phyloP scores from a whole-genome alignment of 345 rosid genomes.

The Rubroshorea leprosula region DNA sequence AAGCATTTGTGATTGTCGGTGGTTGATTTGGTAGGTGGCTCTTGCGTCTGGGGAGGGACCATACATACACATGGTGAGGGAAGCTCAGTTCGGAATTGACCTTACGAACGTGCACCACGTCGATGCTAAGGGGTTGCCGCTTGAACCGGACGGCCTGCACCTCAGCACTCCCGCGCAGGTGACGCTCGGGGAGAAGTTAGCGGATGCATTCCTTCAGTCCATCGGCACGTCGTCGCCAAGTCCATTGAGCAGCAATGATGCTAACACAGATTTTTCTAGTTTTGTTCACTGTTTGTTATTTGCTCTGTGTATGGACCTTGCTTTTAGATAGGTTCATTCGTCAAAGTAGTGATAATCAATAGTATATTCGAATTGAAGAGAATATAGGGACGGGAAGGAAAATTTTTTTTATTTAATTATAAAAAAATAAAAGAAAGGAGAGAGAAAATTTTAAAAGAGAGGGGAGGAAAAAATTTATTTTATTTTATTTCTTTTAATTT shows the following conservation, averaged over 20 bases:
- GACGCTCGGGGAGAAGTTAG: conserved; percentile 55
- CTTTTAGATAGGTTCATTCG: neutral
- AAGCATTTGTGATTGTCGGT: too few relatives aligned
- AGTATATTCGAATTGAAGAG: too few relatives aligned
- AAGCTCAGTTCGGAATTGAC: neutral
- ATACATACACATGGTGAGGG: neutral
- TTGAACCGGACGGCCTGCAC: conserved; percentile 63
- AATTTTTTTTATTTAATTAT: too few relatives aligned
- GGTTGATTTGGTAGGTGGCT: neutral
- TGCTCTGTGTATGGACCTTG: neutral
- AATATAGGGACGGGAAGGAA: too few relatives aligned
- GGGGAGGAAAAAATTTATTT: too few relatives aligned
- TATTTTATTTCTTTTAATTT: too few relatives aligned
- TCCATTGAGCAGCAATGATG: conserved; percentile 1
- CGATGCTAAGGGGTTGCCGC: conserved; percentile 54
- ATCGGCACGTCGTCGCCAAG: conserved; percentile 10
- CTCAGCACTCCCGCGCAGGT: conserved; percentile 62
- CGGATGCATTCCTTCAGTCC: conserved; percentile 33
- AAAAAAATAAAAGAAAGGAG: too few relatives aligned
- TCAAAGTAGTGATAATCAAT: too few relatives aligned
- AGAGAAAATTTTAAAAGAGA: too few relatives aligned
- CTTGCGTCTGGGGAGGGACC: neutral
- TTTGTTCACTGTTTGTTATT: neutral
- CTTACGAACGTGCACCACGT: neutral
- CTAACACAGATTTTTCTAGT: neutral